A percentile compares a stretch with the other conserved stretches of the same genome.
Evolutionary conservation across 257 asterid genomes (phyloP).

Genomic region (Plantago major): DNA sequence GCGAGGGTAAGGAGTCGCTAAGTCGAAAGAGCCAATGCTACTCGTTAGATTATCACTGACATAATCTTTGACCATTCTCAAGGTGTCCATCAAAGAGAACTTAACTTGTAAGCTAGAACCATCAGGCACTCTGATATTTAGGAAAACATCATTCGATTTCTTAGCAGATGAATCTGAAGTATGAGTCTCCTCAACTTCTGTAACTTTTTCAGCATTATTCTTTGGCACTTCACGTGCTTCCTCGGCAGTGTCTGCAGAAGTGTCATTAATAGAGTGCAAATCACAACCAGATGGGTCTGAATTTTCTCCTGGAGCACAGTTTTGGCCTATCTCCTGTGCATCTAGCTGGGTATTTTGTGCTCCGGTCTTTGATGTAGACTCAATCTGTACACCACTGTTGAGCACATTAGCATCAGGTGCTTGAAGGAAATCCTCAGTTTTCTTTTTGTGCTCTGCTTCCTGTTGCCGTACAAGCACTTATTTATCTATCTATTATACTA

Average conservation of each 20-base stretch:
- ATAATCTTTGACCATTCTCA: slow-evolving; percentile 66
- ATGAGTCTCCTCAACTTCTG: slow-evolving; percentile 40
- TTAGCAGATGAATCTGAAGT: slow-evolving; percentile 31
- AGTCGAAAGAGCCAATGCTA: slow-evolving; percentile 54
- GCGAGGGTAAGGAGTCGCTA: slow-evolving; percentile 97
- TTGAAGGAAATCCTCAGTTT: slow-evolving; percentile 30
- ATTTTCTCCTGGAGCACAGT: slow-evolving; percentile 26
- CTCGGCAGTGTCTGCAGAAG: slow-evolving; percentile 28
- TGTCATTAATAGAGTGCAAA: slow-evolving; percentile 26
- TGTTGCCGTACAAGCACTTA: slow-evolving; percentile 24
- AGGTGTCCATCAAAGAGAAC: slow-evolving; percentile 48
- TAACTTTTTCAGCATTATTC: slow-evolving; percentile 22
- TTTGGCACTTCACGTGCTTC: slow-evolving; percentile 29
- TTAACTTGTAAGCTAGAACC: slow-evolving; percentile 69
- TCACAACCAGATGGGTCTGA: slow-evolving; percentile 20
- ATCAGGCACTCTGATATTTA: slow-evolving; percentile 70
- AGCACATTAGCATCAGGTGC: slow-evolving; percentile 26
- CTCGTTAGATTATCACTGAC: slow-evolving; percentile 45
- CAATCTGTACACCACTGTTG: slow-evolving; percentile 27
- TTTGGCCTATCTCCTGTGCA: slow-evolving; percentile 30
- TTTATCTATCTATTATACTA: slow-evolving; percentile 9
- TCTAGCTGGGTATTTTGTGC: slow-evolving; percentile 26
- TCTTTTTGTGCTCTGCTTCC: slow-evolving; percentile 35
- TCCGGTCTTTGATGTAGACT: slow-evolving; percentile 27
- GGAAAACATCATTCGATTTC: slow-evolving; percentile 56